Evolutionary conservation across 2,329 filamentous ascomycete species (phyloP).

Genomic region (Hypoxylon sp.): DNA sequence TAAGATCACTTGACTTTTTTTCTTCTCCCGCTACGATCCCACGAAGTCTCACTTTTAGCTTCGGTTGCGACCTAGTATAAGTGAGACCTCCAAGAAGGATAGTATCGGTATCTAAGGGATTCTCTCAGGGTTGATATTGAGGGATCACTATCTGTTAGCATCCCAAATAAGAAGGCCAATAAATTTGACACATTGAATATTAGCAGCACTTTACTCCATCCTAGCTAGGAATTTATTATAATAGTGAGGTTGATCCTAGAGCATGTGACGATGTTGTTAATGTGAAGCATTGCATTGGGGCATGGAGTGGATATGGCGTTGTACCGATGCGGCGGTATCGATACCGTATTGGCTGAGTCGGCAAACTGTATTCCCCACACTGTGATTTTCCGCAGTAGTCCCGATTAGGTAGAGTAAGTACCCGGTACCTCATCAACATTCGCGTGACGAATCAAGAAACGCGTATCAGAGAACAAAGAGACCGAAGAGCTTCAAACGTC

Average conservation of each 20-base stretch:
- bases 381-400: constrained; percentile 34
- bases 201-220: neutral
- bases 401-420: constrained; percentile 22
- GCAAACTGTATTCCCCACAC: constrained; percentile 20
- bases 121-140: too few species aligned
- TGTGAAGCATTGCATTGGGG: constrained; percentile 1
- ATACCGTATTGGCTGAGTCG: neutral
- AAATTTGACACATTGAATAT: neutral
- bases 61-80: constrained; percentile 4
- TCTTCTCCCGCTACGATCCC: constrained; percentile 14
- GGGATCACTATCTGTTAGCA: neutral
- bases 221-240: neutral
- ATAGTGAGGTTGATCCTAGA: constrained; percentile 1
- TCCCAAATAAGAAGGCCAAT: neutral
- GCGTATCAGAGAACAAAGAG: constrained; percentile 33
- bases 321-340: neutral
- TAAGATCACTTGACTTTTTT: constrained; percentile 39
- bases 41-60: constrained; percentile 19
- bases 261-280: constrained; percentile 10
- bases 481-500: constrained; percentile 31
- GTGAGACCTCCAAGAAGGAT: constrained; percentile 25
- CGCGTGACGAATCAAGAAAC: constrained; percentile 40
- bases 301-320: neutral
- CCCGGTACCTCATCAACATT: constrained; percentile 31
- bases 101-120: too few species aligned